phyloP scores from a whole-genome alignment of 257 asterid genomes.

The Solanum microdontum region DNA sequence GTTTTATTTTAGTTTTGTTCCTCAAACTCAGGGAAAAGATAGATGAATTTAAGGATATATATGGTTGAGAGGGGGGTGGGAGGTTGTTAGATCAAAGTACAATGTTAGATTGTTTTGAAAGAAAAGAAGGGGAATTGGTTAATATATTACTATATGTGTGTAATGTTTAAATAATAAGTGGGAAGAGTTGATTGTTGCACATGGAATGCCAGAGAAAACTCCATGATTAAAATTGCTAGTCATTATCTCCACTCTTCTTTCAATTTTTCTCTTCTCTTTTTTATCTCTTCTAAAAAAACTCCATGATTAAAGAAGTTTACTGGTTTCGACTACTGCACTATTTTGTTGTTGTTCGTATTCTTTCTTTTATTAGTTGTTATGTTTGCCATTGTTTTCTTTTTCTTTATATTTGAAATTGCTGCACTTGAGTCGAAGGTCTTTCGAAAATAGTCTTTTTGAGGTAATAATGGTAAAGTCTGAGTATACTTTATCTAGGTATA shows the following conservation, averaged over 20 bases:
- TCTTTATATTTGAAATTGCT: too few relatives aligned
- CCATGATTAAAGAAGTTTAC: too few relatives aligned
- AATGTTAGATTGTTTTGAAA: constrained; percentile 28
- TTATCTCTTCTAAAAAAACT: background rate
- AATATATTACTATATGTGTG: background rate
- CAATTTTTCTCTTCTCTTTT: constrained; percentile 7
- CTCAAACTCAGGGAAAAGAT: constrained; percentile 9
- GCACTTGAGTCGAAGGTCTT: fast-evolving
- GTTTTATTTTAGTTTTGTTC: background rate
- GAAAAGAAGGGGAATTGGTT: constrained; percentile 5
- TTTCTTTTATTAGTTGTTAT: background rate
- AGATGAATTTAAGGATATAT: constrained; percentile 3
- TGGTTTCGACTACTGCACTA: too few relatives aligned
- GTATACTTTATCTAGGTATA: background rate
- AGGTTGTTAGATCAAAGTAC: constrained; percentile 3
- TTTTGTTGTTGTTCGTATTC: background rate
- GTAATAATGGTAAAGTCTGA: background rate
- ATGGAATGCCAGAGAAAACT: constrained; percentile 76
- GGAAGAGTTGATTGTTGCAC: constrained; percentile 56
- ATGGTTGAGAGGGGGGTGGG: background rate
- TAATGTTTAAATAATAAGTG: constrained; percentile 34
- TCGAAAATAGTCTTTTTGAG: background rate
- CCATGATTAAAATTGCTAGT: constrained; percentile 62
- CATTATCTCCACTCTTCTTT: constrained; percentile 27
- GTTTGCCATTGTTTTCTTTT: background rate